Conservation (phyloP, 306 rosid genomes). For the Datisca glomerata region DNA sequence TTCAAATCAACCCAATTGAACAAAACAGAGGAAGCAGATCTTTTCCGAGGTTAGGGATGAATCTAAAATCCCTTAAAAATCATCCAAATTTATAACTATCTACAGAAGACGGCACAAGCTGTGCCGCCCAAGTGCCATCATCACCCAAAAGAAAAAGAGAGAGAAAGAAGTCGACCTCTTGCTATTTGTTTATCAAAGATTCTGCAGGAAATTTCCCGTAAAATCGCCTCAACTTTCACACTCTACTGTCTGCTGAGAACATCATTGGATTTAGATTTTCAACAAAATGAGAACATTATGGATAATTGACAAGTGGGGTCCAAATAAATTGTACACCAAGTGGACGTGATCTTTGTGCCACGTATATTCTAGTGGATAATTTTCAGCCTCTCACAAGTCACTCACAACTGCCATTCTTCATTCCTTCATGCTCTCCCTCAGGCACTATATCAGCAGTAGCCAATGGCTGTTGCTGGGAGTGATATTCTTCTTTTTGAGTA, state of each 20-base stretch:
- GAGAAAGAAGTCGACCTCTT: neutral
- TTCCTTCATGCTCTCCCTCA: slow-evolving; percentile 1
- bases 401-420: neutral
- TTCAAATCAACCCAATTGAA: slow-evolving; percentile 9
- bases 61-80: slow-evolving; percentile 13
- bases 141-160: neutral
- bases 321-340: slow-evolving; percentile 11
- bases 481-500: neutral
- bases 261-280: slow-evolving; percentile 10
- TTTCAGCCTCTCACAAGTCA: slow-evolving; percentile 1
- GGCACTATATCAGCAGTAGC: slow-evolving; percentile 8
- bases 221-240: slow-evolving; percentile 9
- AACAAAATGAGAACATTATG: neutral
- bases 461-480: slow-evolving; percentile 5
- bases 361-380: slow-evolving; percentile 10
- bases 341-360: slow-evolving; percentile 13
- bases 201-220: slow-evolving; percentile 9
- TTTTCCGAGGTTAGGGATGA: neutral
- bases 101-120: slow-evolving; percentile 12
- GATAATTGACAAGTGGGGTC: slow-evolving; percentile 31
- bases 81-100: slow-evolving; percentile 11
- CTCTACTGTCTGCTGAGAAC: slow-evolving; percentile 3
- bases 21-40: neutral
- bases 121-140: slow-evolving; percentile 27
- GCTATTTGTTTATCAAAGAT: slow-evolving; percentile 5